Base-by-base conservation (phyloP, 2,329 filamentous ascomycete species). In the Dothiorella sarmentorum region DNA sequence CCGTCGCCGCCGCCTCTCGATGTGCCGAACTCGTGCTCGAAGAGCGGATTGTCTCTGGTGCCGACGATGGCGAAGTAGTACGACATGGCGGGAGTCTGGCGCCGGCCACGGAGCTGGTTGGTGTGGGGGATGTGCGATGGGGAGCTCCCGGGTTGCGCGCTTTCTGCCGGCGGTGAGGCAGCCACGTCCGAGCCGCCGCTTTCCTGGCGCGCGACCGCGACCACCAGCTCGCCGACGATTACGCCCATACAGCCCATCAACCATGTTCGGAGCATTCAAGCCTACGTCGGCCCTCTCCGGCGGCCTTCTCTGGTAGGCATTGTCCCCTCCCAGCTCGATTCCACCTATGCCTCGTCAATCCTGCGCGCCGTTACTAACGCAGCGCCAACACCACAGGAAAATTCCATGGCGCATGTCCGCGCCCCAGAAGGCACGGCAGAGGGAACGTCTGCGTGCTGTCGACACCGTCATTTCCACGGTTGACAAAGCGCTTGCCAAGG, bases 21-120 rank as follows among this genome's bases (percentile, higher is more conserved):
- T 37, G 93, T 97, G 68, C 94, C 94, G 73, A 99, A 99, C 71
- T 96, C 92, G 75, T 95, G 85, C 77, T 96, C 93, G 78, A 97
- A 99, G 65, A 99, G 84, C 31, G 94, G 93, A 71, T 93, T 95
- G 79, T 99, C 94, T 68, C 91, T 90, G 20, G 91, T 95, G 70
- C 92, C 94, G 73, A 99, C 85, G 66, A 99, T 96, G 71, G 90
- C 90, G 77, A 99, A 97, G 80, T 97, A 97, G 82, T 97, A 99
- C 61, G 92, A 97, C 94, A 97, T 97, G 63, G 66, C 80, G 66
- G 29, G 31, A 24, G 20, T n/a, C 49, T 3, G 15, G 10, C 15
- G 43, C n/a, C 26, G 56, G 7, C 4, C 7, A 18, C 26, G 26
- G 15, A 38, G 22, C 20, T 29, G 27, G 22, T 43, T 17, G 43